Base-by-base conservation (phyloP, 768 basidiomycete genomes). In the Megacollybia marginata region DNA sequence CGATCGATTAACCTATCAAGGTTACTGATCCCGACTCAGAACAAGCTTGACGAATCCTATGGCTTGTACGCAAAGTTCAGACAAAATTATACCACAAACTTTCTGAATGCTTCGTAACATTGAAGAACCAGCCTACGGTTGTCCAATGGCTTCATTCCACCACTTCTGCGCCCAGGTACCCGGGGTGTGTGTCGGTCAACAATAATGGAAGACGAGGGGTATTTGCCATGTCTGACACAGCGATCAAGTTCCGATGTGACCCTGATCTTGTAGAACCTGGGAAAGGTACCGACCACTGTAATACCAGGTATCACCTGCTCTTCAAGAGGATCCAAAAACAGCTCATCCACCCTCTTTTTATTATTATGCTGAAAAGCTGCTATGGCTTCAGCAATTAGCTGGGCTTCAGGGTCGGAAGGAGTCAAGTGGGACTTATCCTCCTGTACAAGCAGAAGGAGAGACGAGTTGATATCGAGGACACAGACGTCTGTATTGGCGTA, bases 401-500 rank as follows among this genome's bases (percentile, higher is more conserved):
- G 19, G 9, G 49, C 44, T 19, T 48, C 50, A 8, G 50, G 50
- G 13, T 42, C 36, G 10, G 33, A 9, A 9, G 36, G 15, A 13
- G 5, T 19, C 28, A 40, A 9, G 43, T 44, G 35, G 10, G 35
- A 36, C 33, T 52, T 53, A 33, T 54, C 52, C 36, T 54, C 47
- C 31, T 54, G 53, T 4, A 54, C 33, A 6, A 54, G 33, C 6
- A 54, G 47, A 42, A 38, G 7, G 45, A 19, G 13, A 11, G 19
- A 5, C 5, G 10, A 36, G 15, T 48, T 20, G 20, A 19, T 10
- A 44, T 35, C 40, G 15, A 40, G 19, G 18, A 56, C 19, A 42
- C 55, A 56, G 10, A 56, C 50, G 34, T 56, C 55, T 1, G 55
- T 42, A 16, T 52, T 20, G 2, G 46, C 50, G 33, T 28, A 16